Base-by-base conservation (phyloP, 2,329 filamentous ascomycete species). In the Bimuria novae-zelandiae region DNA sequence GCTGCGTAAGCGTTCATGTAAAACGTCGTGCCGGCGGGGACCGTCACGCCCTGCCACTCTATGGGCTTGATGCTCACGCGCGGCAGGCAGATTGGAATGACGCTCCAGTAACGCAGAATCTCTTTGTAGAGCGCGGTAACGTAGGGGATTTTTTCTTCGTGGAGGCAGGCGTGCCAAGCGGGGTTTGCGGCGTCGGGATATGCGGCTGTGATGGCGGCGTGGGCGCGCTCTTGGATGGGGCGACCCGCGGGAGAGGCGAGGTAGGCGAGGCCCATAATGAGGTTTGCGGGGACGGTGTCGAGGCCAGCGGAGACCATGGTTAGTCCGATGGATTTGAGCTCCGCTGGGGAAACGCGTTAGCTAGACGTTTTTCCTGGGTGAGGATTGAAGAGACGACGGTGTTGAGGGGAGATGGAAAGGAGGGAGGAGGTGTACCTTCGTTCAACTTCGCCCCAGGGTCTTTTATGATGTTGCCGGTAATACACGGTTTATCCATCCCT, bases 231-330 rank as follows among this genome's bases (percentile, higher is more conserved):
- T 71, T 94, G 90, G 54, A 92, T 87, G 2, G 80, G 78, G 60
- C 89, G 87, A 12, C 89, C 89, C 10, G 86, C 77, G 0, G 80
- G 73, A 0, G 84, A 86, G n/a, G 87, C 83, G 2, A 94, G 81
- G 61, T 89, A 90, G 2, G 88, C 90, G 39, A 93, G 84, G 11
- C 87, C 86, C 87, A 91, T 90, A 64, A 91, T 87, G 8, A 93
- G 75, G 56, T 92, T 92, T 10, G 86, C 88, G 0, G 90, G 88
- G 1, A 94, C 87, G 0, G 90, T 94, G 68, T 94, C 90, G 14
- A 93, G 82, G 16, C 90, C 90, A 0, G 89, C 90, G 1, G 87
- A 89, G 0, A 93, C 87, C 84, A 93, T 92, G 21, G 89, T 91
- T 21, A 94, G 75, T 68, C 89, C 90, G 61, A 94, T 90, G 2